Evolutionary conservation across 192 early-diverging fungal species (phyloP).

Genomic region (Oehlia diaphana): DNA sequence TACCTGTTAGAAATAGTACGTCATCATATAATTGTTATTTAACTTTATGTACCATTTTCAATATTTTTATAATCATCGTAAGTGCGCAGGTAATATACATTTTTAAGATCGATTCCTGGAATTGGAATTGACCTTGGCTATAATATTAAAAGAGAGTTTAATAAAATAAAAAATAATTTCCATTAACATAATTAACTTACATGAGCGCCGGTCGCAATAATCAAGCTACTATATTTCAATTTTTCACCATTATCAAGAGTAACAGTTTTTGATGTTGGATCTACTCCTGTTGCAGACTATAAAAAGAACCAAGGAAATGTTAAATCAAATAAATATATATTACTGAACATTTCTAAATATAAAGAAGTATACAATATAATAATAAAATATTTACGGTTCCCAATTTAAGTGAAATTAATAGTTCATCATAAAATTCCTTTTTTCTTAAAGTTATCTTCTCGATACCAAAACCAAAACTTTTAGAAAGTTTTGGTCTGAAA

Average conservation of each 20-base stretch:
- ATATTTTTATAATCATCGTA: constrained; percentile 45
- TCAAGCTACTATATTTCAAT: constrained; percentile 44
- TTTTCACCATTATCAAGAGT: constrained; percentile 36
- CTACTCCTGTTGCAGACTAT: constrained; percentile 37
- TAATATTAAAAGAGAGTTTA: neutral
- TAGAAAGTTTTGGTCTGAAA: constrained; percentile 56
- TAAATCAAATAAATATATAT: neutral
- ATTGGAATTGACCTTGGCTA: constrained; percentile 50
- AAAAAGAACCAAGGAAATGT: neutral
- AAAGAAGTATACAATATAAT: neutral
- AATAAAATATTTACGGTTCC: constrained; percentile 35
- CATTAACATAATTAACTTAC: constrained; percentile 31
- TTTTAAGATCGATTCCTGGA: constrained; percentile 47
- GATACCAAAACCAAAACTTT: constrained; percentile 40
- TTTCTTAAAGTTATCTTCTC: constrained; percentile 45
- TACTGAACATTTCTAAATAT: no score
- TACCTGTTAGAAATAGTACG: neutral
- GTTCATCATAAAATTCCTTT: constrained; percentile 41
- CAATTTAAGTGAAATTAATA: constrained; percentile 48
- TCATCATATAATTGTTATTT: neutral
- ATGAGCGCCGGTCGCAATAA: constrained; percentile 57
- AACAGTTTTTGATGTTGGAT: constrained; percentile 43
- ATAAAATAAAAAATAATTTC: neutral
- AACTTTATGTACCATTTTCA: constrained; percentile 29
- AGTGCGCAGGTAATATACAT: constrained; percentile 50